Evolutionary conservation across 2,329 filamentous ascomycete genomes (phyloP).

Genomic region (Aspergillus calidoustus): DNA sequence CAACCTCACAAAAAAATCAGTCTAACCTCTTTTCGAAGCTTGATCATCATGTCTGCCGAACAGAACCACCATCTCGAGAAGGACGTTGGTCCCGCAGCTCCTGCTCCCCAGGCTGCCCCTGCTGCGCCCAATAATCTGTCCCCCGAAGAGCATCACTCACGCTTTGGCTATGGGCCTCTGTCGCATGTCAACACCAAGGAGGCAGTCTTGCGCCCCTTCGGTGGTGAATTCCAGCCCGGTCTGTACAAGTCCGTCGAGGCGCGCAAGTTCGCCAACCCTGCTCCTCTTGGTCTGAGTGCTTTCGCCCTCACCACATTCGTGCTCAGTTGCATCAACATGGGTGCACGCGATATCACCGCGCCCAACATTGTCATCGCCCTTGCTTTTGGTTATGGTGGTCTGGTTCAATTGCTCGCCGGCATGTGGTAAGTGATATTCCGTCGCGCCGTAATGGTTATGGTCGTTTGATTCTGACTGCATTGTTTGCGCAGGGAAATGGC

Average conservation of each 20-base stretch:
- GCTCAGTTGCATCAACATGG: conserved; percentile 74
- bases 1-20: background rate
- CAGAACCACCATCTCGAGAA: conserved; percentile 35
- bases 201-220: conserved; percentile 64
- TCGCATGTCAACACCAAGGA: conserved; percentile 53
- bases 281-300: conserved; percentile 74
- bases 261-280: conserved; percentile 79
- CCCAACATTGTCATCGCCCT: conserved; percentile 72
- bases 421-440: conserved; percentile 70
- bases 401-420: conserved; percentile 78
- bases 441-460: background rate
- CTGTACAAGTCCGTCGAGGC: conserved; percentile 65
- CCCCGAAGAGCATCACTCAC: conserved; percentile 33
- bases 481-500: conserved; percentile 72
- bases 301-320: conserved; percentile 86
- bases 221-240: conserved; percentile 75
- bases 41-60: conserved; percentile 32
- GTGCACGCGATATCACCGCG: conserved; percentile 60
- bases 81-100: conserved; percentile 30
- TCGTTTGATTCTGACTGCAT: background rate
- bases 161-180: conserved; percentile 57
- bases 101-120: background rate
- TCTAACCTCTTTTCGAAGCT: conserved; percentile 3
- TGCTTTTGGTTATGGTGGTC: conserved; percentile 76
- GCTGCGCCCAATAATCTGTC: conserved; percentile 22